These are phyloP conservation scores for Backusella mclennaniae DNA, from an alignment of 192 early-diverging fungal genomes.

Conservation along the genomic window DNA sequence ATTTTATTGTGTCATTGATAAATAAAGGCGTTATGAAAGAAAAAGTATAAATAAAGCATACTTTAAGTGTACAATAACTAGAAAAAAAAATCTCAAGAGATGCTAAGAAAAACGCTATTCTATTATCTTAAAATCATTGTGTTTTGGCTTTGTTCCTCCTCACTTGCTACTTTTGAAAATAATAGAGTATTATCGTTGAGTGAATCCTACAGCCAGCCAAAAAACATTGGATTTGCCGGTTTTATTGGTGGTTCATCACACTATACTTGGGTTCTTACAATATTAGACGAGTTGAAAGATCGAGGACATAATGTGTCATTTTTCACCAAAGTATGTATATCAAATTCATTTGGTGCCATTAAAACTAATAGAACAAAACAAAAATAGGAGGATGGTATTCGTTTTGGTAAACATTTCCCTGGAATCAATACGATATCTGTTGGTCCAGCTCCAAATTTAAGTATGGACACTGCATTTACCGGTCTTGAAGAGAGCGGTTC, in stretches of 20 bases:
- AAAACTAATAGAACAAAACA: neutral
- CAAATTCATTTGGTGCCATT: neutral
- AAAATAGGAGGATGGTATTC: neutral
- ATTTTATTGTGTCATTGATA: neutral
- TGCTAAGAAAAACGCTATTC: neutral
- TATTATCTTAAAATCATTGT: neutral
- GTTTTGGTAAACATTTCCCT: neutral
- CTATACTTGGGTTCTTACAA: neutral
- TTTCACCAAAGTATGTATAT: neutral
- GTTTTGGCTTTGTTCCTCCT: neutral
- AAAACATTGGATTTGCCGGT: neutral
- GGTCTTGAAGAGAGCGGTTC: neutral
- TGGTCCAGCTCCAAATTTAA: neutral
- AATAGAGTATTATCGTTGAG: neutral
- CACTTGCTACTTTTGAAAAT: neutral
- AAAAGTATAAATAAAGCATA: neutral
- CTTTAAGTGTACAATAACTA: neutral
- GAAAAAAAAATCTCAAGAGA: neutral
- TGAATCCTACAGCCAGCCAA: neutral
- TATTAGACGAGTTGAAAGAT: neutral
- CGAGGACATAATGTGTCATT: constrained; percentile 2
- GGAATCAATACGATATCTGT: neutral
- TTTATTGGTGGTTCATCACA: constrained; percentile 10
- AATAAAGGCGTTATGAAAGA: neutral
- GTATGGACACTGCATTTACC: neutral